phyloP scores from a whole-genome alignment of 2,329 filamentous ascomycete genomes.

The Claviceps maximensis region DNA sequence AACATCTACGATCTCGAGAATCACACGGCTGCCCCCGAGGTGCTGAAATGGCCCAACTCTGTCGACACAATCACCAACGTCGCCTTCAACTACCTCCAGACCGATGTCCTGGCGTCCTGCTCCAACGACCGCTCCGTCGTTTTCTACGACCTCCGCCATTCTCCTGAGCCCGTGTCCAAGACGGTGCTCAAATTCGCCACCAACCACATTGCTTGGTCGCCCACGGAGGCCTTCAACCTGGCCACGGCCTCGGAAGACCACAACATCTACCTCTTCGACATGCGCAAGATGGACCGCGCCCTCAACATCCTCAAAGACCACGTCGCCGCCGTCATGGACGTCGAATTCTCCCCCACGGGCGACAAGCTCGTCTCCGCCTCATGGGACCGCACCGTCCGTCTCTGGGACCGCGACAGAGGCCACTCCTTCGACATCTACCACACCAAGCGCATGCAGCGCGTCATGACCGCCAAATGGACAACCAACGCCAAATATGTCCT shows the following conservation, averaged over 20 bases:
- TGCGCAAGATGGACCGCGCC: slow-evolving; percentile 77
- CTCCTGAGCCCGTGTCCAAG: slow-evolving; percentile 67
- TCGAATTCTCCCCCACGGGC: slow-evolving; percentile 89
- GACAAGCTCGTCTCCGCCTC: slow-evolving; percentile 85
- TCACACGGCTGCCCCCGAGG: slow-evolving; percentile 68
- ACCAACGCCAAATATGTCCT: slow-evolving; percentile 84
- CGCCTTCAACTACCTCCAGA: slow-evolving; percentile 88
- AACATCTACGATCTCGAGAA: slow-evolving; percentile 81
- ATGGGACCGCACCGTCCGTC: slow-evolving; percentile 70
- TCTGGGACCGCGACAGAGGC: slow-evolving; percentile 70
- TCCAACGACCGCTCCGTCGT: slow-evolving; percentile 78
- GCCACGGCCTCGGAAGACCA: slow-evolving; percentile 91
- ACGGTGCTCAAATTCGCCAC: slow-evolving; percentile 69
- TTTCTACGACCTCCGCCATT: slow-evolving; percentile 80
- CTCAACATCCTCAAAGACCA: slow-evolving; percentile 85
- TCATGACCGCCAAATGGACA: slow-evolving; percentile 74
- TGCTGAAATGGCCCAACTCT: slow-evolving; percentile 73
- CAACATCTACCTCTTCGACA: slow-evolving; percentile 80
- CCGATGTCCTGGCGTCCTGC: slow-evolving; percentile 74
- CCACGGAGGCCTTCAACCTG: slow-evolving; percentile 93
- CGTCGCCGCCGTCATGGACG: slow-evolving; percentile 85
- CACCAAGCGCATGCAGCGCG: slow-evolving; percentile 94
- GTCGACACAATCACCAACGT: slow-evolving; percentile 83
- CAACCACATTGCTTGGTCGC: slow-evolving; percentile 84
- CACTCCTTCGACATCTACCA: slow-evolving; percentile 91